These are phyloP conservation scores for Tylopilus subfusipes DNA, from an alignment of 768 basidiomycete species.

Conservation along the genomic window DNA sequence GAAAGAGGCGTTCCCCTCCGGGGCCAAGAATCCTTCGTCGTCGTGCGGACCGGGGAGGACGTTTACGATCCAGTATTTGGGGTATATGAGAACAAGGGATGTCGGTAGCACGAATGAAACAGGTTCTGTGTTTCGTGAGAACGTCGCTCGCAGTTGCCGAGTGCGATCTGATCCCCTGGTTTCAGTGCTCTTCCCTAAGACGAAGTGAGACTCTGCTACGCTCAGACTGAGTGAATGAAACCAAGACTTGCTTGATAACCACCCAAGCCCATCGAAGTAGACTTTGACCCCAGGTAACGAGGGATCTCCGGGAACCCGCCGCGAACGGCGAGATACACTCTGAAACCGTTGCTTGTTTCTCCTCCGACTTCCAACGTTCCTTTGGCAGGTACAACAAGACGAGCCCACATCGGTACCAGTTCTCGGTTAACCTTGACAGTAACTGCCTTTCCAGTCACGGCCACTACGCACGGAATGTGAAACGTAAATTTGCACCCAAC, in stretches of 20 bases:
- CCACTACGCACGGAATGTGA: slow-evolving; percentile 44
- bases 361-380: slow-evolving; percentile 40
- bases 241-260: slow-evolving; percentile 47
- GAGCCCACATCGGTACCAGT: slow-evolving; percentile 45
- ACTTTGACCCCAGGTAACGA: slow-evolving; percentile 58
- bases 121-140: slow-evolving; percentile 9
- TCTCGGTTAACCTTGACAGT: slow-evolving; percentile 41
- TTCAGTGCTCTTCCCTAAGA: slow-evolving; percentile 48
- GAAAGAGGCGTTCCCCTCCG: slow-evolving; percentile 45
- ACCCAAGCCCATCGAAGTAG: slow-evolving; percentile 59
- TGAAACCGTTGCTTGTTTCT: slow-evolving; percentile 39
- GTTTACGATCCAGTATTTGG: slow-evolving; percentile 47
- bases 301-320: slow-evolving; percentile 61
- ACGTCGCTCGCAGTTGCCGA: slow-evolving; percentile 33
- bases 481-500: slow-evolving; percentile 47
- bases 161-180: slow-evolving; percentile 47
- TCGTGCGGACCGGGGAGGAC: slow-evolving; percentile 64
- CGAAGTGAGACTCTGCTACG: slow-evolving; percentile 1
- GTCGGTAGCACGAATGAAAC: slow-evolving; percentile 22
- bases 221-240: no score
- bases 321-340: slow-evolving; percentile 52
- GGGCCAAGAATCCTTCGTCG: slow-evolving; percentile 51
- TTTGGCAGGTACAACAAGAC: slow-evolving; percentile 43
- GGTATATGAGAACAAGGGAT: slow-evolving; percentile 41
- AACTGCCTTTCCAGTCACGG: slow-evolving; percentile 52